Conservation (phyloP, 1,284 basidiomycete genomes). For the Puccinia novopanici region DNA sequence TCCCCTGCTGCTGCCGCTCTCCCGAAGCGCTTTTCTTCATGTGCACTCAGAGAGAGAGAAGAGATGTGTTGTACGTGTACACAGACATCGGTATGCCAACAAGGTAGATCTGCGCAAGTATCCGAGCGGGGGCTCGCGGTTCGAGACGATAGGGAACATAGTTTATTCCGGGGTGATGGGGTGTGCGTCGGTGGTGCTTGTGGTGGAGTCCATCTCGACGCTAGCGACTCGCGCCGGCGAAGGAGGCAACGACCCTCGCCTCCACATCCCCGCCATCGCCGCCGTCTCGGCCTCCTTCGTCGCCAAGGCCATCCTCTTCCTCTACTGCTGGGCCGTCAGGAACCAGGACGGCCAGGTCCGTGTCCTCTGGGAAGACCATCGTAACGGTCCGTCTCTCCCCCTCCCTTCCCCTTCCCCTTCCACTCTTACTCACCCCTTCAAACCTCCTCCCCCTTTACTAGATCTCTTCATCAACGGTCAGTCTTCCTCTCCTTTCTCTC, state of each 20-base stretch:
- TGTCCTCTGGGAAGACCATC: conserved; percentile 90
- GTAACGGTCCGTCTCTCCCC: conserved; percentile 42
- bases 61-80: too few relatives aligned
- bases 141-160: conserved; percentile 71
- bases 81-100: conserved; percentile 32
- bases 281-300: conserved; percentile 38
- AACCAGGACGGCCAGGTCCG: conserved; percentile 82
- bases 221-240: background rate
- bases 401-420: conserved; percentile 4
- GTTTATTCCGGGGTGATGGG: conserved; percentile 40
- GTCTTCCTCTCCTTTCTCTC: background rate
- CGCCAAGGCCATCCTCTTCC: conserved; percentile 80
- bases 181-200: conserved; percentile 42
- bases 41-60: too few relatives aligned
- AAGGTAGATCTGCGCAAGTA: conserved; percentile 64
- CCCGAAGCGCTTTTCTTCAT: background rate
- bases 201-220: conserved; percentile 43
- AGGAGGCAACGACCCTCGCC: background rate
- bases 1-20: too few relatives aligned
- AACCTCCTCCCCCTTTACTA: background rate
- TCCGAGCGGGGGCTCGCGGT: conserved; percentile 85
- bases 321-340: conserved; percentile 80
- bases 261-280: conserved; percentile 37
- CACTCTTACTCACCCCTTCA: background rate
- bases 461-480: conserved; percentile 48